These are phyloP conservation scores for Candida endomychidarum DNA, from an alignment of 805 yeast species.

Conservation along the genomic window DNA sequence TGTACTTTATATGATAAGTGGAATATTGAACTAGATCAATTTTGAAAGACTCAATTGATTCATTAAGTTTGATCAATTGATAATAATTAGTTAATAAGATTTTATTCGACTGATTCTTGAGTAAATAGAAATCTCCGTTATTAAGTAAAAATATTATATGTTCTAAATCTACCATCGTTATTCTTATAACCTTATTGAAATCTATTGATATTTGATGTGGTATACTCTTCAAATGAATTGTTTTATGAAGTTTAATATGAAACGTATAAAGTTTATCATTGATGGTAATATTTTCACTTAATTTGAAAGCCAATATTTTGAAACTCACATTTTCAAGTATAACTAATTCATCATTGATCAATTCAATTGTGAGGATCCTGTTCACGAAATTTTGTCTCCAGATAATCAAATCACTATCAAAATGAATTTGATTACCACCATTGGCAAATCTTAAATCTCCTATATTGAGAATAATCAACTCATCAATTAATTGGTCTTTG, in stretches of 20 bases:
- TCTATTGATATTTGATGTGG: slow-evolving; percentile 20
- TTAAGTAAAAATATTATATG: slow-evolving; percentile 37
- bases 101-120: slow-evolving; percentile 30
- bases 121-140: slow-evolving; percentile 39
- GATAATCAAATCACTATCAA: slow-evolving; percentile 38
- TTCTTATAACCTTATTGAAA: slow-evolving; percentile 22
- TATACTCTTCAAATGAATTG: slow-evolving; percentile 37
- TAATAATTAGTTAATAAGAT: slow-evolving; percentile 20
- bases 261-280: slow-evolving; percentile 22
- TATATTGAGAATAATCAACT: slow-evolving; percentile 35
- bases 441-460: slow-evolving; percentile 30
- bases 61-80: slow-evolving; percentile 31
- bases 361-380: slow-evolving; percentile 9
- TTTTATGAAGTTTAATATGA: slow-evolving; percentile 27
- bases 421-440: slow-evolving; percentile 32
- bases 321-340: slow-evolving; percentile 9
- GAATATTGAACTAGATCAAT: slow-evolving; percentile 23
- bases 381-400: slow-evolving; percentile 28
- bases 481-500: slow-evolving; percentile 28
- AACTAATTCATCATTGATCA: slow-evolving; percentile 11
- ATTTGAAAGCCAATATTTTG: slow-evolving; percentile 12
- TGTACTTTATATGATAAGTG: slow-evolving; percentile 13
- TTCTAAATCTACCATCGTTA: slow-evolving; percentile 25
- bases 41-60: slow-evolving; percentile 33
- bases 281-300: slow-evolving; percentile 9